phyloP scores from a whole-genome alignment of 148 eudicot species.

The Cornus controversa region DNA sequence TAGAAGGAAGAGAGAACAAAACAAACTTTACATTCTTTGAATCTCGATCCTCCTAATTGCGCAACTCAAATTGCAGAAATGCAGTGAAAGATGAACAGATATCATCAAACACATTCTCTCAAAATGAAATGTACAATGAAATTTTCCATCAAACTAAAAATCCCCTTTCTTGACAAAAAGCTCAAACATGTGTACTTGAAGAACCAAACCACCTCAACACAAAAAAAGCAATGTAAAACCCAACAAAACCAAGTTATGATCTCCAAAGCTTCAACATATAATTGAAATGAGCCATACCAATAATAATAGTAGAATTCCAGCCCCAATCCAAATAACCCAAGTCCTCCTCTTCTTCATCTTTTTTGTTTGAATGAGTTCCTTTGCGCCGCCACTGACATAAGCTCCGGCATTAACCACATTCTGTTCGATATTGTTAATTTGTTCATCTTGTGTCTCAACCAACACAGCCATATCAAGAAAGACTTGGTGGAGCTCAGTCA shows the following conservation, averaged over 20 bases:
- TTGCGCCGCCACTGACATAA: conserved; percentile 7
- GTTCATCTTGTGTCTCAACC: conserved; percentile 17
- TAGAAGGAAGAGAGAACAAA: too few species aligned
- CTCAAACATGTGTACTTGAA: not conserved
- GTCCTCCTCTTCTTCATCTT: conserved; percentile 17
- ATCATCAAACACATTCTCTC: conserved; percentile 6
- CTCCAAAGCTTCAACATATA: not conserved
- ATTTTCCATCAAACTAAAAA: not conserved
- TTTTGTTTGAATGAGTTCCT: conserved; percentile 6
- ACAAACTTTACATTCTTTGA: not conserved
- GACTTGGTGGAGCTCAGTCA: conserved; percentile 18
- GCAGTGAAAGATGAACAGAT: conserved; percentile 9
- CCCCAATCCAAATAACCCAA: conserved; percentile 11
- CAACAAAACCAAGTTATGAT: not conserved
- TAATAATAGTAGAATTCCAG: conserved; percentile 1
- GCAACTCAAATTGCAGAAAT: not conserved
- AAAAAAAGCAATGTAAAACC: not conserved
- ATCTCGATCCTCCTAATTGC: not conserved
- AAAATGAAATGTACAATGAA: not conserved
- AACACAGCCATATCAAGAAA: conserved; percentile 22
- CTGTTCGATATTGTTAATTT: conserved; percentile 12
- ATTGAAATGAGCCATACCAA: conserved; percentile 2
- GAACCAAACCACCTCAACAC: not conserved
- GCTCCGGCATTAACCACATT: conserved; percentile 1
- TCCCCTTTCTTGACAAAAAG: not conserved